Conservation (phyloP, 805 yeast genomes). For the Soucietia sequanensis region DNA sequence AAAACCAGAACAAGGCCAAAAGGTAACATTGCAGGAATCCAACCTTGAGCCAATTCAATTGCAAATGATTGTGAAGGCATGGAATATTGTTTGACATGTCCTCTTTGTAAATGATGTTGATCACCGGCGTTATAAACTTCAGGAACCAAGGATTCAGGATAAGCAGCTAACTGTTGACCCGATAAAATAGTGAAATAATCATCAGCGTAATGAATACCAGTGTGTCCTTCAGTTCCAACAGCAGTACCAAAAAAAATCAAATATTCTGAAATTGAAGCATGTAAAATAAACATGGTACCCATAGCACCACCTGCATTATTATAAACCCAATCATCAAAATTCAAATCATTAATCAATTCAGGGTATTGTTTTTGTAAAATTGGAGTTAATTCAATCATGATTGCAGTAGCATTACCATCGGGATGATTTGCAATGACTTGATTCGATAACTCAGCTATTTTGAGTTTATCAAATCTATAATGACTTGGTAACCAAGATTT, state of each 20-base stretch:
- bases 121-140: slow-evolving; percentile 86
- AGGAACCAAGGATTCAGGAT: slow-evolving; percentile 58
- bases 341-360: slow-evolving; percentile 65
- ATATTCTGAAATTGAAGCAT: slow-evolving; percentile 92
- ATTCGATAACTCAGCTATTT: slow-evolving; percentile 57
- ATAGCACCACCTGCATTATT: slow-evolving; percentile 99
- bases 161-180: slow-evolving; percentile 77
- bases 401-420: slow-evolving; percentile 57
- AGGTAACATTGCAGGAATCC: slow-evolving; percentile 98
- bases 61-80: slow-evolving; percentile 87
- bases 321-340: slow-evolving; percentile 87
- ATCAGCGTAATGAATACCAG: slow-evolving; percentile 95
- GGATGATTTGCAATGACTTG: slow-evolving; percentile 53
- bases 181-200: slow-evolving; percentile 90
- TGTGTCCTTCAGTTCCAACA: slow-evolving; percentile 93
- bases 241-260: slow-evolving; percentile 92
- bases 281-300: slow-evolving; percentile 94
- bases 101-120: slow-evolving; percentile 74
- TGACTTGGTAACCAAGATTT: slow-evolving; percentile 66
- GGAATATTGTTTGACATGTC: slow-evolving; percentile 76
- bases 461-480: slow-evolving; percentile 68
- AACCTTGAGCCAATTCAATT: slow-evolving; percentile 95
- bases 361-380: slow-evolving; percentile 67
- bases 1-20: slow-evolving; percentile 85
- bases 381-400: slow-evolving; percentile 62